Evolutionary conservation across 768 basidiomycete species (phyloP).

Genomic region (Trametes meyenii): DNA sequence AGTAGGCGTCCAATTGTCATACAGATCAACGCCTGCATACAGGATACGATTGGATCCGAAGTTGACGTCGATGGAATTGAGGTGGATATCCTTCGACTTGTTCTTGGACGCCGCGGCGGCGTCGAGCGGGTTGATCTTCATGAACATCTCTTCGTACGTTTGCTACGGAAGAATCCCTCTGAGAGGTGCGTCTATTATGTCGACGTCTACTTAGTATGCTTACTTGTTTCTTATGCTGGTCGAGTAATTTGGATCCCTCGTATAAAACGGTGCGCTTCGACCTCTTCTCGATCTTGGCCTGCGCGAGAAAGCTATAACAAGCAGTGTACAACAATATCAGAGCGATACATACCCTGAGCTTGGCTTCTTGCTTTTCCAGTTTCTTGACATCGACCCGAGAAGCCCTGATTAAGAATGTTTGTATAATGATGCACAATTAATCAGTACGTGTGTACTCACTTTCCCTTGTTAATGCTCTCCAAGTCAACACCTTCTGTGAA

Average conservation of each 20-base stretch:
- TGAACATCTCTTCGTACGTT: conserved; percentile 98
- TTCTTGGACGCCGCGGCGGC: conserved; percentile 77
- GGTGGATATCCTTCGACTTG: conserved; percentile 96
- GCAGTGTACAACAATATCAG: neutral
- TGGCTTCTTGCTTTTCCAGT: conserved; percentile 95
- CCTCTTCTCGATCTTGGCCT: conserved; percentile 99
- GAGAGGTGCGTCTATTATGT: no score
- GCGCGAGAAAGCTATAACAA: neutral
- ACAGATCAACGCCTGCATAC: conserved; percentile 40
- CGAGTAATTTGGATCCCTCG: conserved; percentile 94
- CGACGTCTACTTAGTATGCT: conserved; percentile 19
- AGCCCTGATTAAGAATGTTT: conserved; percentile 49
- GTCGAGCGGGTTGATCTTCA: conserved; percentile 98
- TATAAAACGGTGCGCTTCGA: conserved; percentile 79
- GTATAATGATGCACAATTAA: neutral
- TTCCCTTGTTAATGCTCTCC: conserved; percentile 93
- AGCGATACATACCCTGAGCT: conserved; percentile 71
- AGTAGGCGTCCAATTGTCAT: neutral
- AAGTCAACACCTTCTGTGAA: conserved; percentile 84
- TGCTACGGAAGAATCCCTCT: conserved; percentile 54
- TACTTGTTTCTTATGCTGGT: conserved; percentile 89
- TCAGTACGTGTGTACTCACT: conserved; percentile 53
- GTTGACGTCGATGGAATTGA: conserved; percentile 93
- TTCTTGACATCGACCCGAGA: conserved; percentile 94
- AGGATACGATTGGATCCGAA: conserved; percentile 95